Conservation (phyloP, 2,329 filamentous ascomycete species). For the Dendryphion nanum region DNA sequence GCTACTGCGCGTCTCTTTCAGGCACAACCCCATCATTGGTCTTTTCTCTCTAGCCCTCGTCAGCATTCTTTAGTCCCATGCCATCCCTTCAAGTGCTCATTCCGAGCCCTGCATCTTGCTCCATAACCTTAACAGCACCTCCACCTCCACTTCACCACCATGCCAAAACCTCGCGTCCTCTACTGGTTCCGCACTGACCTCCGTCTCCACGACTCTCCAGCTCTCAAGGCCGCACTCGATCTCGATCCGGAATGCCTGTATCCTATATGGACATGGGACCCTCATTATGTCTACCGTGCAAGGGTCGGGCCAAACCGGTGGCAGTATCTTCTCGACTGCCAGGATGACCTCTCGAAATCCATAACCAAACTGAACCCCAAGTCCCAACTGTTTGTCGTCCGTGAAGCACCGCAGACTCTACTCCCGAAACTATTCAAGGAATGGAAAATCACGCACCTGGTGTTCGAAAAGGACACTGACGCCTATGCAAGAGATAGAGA, state of each 20-base stretch:
- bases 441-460: slow-evolving; percentile 73
- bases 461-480: slow-evolving; percentile 79
- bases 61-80: neutral
- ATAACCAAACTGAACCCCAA: slow-evolving; percentile 68
- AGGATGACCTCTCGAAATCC: slow-evolving; percentile 65
- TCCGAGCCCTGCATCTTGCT: too few species aligned
- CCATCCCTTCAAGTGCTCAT: too few species aligned
- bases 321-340: slow-evolving; percentile 72
- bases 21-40: slow-evolving; percentile 1
- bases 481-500: slow-evolving; percentile 68
- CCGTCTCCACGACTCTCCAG: slow-evolving; percentile 74
- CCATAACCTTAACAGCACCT: neutral
- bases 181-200: slow-evolving; percentile 81
- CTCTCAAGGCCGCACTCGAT: slow-evolving; percentile 68
- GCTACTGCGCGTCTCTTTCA: neutral
- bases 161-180: slow-evolving; percentile 56
- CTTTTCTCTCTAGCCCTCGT: neutral
- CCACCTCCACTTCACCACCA: neutral
- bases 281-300: slow-evolving; percentile 73
- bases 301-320: slow-evolving; percentile 71
- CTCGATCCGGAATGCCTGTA: slow-evolving; percentile 67
- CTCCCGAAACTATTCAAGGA: slow-evolving; percentile 70
- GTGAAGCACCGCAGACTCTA: slow-evolving; percentile 69
- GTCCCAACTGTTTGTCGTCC: slow-evolving; percentile 69
- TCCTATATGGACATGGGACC: slow-evolving; percentile 79